Conservation (phyloP, 768 basidiomycete species). For the Coprinopsis cinerea region DNA sequence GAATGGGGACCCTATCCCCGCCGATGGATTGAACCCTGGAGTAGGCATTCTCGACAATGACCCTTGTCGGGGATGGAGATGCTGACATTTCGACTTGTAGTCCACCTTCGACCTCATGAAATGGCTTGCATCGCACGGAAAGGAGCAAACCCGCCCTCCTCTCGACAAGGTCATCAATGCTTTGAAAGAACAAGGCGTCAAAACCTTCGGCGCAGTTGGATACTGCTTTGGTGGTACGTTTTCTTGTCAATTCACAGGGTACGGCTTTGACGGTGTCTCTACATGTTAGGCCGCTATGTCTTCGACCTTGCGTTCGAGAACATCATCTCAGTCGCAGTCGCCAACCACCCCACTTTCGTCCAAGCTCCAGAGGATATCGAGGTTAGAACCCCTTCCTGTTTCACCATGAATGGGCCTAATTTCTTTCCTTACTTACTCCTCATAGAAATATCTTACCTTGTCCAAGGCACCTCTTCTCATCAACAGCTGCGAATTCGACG, state of each 20-base stretch:
- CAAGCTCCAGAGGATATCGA: slow-evolving; percentile 55
- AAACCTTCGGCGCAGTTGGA: slow-evolving; percentile 48
- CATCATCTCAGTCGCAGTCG: slow-evolving; percentile 40
- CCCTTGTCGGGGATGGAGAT: neutral
- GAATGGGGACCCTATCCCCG: slow-evolving; percentile 34
- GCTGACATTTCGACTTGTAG: neutral
- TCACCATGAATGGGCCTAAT: neutral
- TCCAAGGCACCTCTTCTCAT: slow-evolving; percentile 58
- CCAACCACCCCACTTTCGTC: slow-evolving; percentile 61
- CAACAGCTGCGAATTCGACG: slow-evolving; percentile 56
- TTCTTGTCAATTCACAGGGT: neutral
- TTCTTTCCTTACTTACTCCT: neutral
- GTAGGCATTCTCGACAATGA: slow-evolving; percentile 16
- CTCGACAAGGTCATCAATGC: slow-evolving; percentile 50
- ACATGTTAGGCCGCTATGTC: slow-evolving; percentile 40
- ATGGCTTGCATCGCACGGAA: slow-evolving; percentile 40
- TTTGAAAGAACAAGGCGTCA: slow-evolving; percentile 54
- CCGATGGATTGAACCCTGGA: slow-evolving; percentile 28
- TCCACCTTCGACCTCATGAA: neutral
- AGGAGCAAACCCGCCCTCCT: slow-evolving; percentile 35
- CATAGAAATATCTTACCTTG: slow-evolving; percentile 39
- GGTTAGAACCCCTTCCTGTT: slow-evolving; percentile 25
- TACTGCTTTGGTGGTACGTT: slow-evolving; percentile 72
- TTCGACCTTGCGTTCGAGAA: slow-evolving; percentile 60
- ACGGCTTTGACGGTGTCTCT: neutral